A percentile compares a stretch with the other conserved stretches of the same genome.
Conservation (phyloP, 768 basidiomycete genomes). For the Rhodotorula kratochvilovae region DNA sequence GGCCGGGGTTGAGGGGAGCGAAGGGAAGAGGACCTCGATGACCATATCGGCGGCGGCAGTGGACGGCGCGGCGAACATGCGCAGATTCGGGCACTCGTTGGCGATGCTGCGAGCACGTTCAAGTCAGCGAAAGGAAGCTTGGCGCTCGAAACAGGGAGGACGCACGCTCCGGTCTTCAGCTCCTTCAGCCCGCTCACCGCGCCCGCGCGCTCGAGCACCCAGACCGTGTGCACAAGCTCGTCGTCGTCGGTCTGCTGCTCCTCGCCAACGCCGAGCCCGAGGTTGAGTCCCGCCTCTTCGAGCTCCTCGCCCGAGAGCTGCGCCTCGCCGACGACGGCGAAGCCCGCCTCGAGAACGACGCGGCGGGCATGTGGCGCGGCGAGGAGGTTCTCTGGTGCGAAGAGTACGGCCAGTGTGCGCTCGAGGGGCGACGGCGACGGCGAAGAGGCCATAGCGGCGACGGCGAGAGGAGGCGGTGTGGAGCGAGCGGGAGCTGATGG, state of each 20-base stretch:
- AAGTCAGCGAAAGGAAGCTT: not conserved
- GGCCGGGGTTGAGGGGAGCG: not conserved
- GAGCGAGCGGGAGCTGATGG: no score
- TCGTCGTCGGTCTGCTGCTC: not conserved
- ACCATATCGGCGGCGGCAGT: conserved; percentile 2
- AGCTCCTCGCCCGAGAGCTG: conserved; percentile 4
- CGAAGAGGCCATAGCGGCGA: not conserved
- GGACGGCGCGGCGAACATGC: conserved; percentile 7
- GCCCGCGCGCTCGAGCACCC: conserved; percentile 2
- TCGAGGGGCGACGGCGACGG: not conserved
- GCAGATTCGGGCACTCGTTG: not conserved
- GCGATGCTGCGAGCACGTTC: not conserved
- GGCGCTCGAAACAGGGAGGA: no score
- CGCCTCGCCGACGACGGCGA: not conserved
- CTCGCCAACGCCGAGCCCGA: not conserved
- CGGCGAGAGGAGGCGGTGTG: not conserved
- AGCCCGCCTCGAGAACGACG: not conserved
- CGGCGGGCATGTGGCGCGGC: not conserved
- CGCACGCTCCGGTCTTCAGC: not conserved
- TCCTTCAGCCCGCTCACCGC: conserved; percentile 9
- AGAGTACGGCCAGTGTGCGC: conserved; percentile 21
- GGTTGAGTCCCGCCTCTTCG: conserved; percentile 30
- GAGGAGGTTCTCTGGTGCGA: not conserved
- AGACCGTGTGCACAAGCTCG: not conserved
- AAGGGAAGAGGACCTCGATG: conserved; percentile 13